Evolutionary conservation across 495 filamentous ascomycete genomes (phyloP).

Genomic region (Talaromyces adpressus): DNA sequence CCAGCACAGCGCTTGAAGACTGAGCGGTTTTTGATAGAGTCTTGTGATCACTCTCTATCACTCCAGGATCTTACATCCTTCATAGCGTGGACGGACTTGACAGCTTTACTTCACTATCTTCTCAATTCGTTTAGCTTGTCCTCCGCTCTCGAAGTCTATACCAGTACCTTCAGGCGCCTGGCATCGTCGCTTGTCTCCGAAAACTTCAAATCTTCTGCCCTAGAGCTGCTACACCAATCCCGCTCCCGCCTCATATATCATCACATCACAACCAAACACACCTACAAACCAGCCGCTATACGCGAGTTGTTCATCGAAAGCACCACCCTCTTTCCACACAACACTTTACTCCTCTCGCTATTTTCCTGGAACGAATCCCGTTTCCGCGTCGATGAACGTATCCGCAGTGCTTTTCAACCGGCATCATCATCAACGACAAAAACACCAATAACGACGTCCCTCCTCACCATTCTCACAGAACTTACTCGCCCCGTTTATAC

Average conservation of each 20-base stretch:
- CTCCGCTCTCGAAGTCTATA: conserved; percentile 43
- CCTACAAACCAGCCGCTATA: conserved; percentile 57
- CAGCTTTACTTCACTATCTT: conserved; percentile 61
- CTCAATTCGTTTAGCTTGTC: conserved; percentile 24
- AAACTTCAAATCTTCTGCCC: conserved; percentile 24
- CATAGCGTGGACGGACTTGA: conserved; percentile 48
- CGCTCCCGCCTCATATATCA: conserved; percentile 61
- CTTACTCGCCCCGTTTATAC: conserved; percentile 32
- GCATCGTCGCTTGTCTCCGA: conserved; percentile 26
- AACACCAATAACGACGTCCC: conserved; percentile 37
- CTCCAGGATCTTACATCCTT: conserved; percentile 35
- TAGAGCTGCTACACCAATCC: conserved; percentile 58
- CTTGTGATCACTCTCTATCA: conserved; percentile 49
- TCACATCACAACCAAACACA: conserved; percentile 48
- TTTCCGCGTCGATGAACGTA: conserved; percentile 63
- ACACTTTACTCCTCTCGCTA: conserved; percentile 69
- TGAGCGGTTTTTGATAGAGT: conserved; percentile 47
- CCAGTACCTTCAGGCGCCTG: conserved; percentile 35
- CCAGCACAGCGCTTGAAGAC: conserved; percentile 47
- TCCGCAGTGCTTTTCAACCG: conserved; percentile 50
- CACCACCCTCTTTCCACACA: conserved; percentile 59
- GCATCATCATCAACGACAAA: conserved; percentile 21
- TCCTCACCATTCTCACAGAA: conserved; percentile 65
- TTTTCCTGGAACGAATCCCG: conserved; percentile 64
- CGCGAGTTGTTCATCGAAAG: conserved; percentile 52